phyloP scores from a whole-genome alignment of 1,139 yeast genomes.

The Blastobotrys raffinosifermentans region DNA sequence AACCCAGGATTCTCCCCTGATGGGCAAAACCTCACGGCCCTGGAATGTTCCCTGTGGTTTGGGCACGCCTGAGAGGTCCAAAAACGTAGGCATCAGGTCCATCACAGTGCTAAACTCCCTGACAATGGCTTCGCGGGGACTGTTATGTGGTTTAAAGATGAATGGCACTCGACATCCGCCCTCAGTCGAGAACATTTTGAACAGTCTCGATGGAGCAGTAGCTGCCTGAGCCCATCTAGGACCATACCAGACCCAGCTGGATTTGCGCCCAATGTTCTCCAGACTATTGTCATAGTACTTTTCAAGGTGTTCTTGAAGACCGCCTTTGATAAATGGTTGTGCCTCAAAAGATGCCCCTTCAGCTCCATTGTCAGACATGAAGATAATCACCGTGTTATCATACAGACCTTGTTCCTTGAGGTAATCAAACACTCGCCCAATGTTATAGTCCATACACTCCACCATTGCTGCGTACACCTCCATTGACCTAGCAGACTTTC shows the following conservation, averaged over 20 bases:
- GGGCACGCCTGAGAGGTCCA: conserved; percentile 42
- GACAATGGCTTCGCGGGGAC: conserved; percentile 24
- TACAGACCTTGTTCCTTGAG: conserved; percentile 39
- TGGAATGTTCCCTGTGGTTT: conserved; percentile 28
- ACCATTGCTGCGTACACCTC: conserved; percentile 59
- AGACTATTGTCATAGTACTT: conserved; percentile 39
- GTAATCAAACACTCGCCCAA: conserved; percentile 43
- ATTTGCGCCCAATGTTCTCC: conserved; percentile 44
- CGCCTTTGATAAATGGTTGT: conserved; percentile 37
- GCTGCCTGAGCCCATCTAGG: conserved; percentile 66
- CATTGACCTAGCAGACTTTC: conserved; percentile 42
- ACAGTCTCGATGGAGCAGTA: conserved; percentile 49
- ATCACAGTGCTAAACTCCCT: conserved; percentile 47
- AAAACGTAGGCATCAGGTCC: conserved; percentile 51
- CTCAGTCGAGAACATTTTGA: conserved; percentile 47
- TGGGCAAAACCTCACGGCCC: conserved; percentile 38
- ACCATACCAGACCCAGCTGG: conserved; percentile 49
- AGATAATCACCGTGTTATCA: conserved; percentile 48
- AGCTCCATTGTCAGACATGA: conserved; percentile 59
- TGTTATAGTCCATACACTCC: conserved; percentile 43
- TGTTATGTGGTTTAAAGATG: conserved; percentile 26
- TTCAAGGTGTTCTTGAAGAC: conserved; percentile 29
- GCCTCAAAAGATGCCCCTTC: conserved; percentile 56
- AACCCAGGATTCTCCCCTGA: conserved; percentile 43
- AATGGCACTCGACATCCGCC: conserved; percentile 55